Conservation (phyloP, 345 rosid species). For the Capsella bursapastoris region DNA sequence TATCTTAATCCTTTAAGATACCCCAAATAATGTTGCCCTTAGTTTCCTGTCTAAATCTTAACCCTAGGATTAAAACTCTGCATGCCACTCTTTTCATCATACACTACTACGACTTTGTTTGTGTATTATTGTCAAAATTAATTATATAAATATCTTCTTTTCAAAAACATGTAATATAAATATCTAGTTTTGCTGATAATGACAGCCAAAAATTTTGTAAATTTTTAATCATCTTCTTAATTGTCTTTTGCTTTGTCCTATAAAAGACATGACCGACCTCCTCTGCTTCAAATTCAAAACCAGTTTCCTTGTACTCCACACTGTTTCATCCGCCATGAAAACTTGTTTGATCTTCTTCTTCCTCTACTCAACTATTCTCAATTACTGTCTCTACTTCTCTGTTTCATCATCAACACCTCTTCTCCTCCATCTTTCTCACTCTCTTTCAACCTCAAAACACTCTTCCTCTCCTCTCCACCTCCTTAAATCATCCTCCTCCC, state of each 20-base stretch:
- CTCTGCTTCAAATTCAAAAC: constrained; percentile 36
- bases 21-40: too few relatives aligned
- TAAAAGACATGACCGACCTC: constrained; percentile 3
- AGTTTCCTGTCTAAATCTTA: constrained; percentile 26
- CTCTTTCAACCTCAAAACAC: constrained; percentile 63
- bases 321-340: constrained; percentile 34
- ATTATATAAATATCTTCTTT: neutral
- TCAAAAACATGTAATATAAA: neutral
- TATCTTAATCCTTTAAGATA: too few relatives aligned
- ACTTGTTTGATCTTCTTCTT: constrained; percentile 34
- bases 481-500: constrained; percentile 73
- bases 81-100: constrained; percentile 13
- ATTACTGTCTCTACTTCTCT: constrained; percentile 29
- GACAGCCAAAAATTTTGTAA: neutral
- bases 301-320: constrained; percentile 9
- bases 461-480: constrained; percentile 72
- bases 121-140: neutral
- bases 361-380: constrained; percentile 30
- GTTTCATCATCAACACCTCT: constrained; percentile 44
- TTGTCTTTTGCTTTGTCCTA: constrained; percentile 22
- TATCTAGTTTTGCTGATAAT: constrained; percentile 4
- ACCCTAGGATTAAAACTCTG: constrained; percentile 2
- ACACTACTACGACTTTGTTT: neutral
- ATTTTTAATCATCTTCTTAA: neutral
- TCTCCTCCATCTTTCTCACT: constrained; percentile 65